phyloP scores from a whole-genome alignment of 2,329 filamentous ascomycete genomes.

The Coniella lustricola region DNA sequence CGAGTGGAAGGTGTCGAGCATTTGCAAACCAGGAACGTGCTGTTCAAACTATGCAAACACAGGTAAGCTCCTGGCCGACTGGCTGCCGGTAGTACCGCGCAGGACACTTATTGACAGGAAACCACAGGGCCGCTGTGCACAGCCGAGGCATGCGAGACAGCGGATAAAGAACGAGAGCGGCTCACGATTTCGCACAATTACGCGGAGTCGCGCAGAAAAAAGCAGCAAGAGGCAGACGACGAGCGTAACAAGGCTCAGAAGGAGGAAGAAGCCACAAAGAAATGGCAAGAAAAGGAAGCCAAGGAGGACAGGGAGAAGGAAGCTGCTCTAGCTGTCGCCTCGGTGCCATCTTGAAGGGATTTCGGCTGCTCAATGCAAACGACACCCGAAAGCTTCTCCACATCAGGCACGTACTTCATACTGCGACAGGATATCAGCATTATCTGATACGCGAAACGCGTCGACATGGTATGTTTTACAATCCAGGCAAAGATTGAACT shows the following conservation, averaged over 20 bases:
- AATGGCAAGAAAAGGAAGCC: slow-evolving; percentile 4
- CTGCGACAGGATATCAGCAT: no score
- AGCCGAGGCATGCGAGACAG: slow-evolving; percentile 7
- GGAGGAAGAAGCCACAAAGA: slow-evolving; percentile 1
- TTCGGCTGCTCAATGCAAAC: slow-evolving; percentile 16
- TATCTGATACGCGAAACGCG: no score
- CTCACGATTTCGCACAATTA: neutral
- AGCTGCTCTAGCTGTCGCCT: slow-evolving; percentile 32
- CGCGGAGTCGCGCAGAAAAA: neutral
- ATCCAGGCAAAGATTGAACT: no score
- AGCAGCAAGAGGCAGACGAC: neutral
- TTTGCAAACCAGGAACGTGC: slow-evolving; percentile 11
- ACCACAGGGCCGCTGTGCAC: slow-evolving; percentile 10
- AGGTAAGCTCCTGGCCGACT: neutral
- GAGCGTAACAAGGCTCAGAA: neutral
- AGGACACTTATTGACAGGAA: neutral
- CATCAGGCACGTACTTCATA: no score
- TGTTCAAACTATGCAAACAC: slow-evolving; percentile 10
- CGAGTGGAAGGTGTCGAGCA: slow-evolving; percentile 13
- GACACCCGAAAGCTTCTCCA: no score
- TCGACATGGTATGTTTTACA: no score
- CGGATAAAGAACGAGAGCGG: slow-evolving; percentile 6
- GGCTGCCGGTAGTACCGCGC: neutral
- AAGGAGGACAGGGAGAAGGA: neutral
- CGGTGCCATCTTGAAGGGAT: slow-evolving; percentile 39